Percentiles rank a stretch among this genome's conserved stretches.
phyloP scores from a whole-genome alignment of 1,139 yeast species.

The Saccharomyces hybrid region DNA sequence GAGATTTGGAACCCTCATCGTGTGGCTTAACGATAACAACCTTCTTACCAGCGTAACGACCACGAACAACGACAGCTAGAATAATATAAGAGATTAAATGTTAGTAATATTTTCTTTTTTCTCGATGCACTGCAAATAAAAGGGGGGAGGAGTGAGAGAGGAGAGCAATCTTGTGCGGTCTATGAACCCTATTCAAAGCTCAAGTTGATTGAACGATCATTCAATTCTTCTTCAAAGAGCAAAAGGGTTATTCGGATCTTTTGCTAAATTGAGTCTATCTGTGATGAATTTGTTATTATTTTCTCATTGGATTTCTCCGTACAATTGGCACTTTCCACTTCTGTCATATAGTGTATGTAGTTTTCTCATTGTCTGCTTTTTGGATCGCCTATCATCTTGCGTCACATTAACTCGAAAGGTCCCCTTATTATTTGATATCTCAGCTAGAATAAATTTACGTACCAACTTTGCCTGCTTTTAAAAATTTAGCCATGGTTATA shows the following conservation, averaged over 20 bases:
- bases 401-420: background rate
- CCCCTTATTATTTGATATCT: background rate
- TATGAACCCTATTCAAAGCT: too few relatives aligned
- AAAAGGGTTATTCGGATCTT: too few relatives aligned
- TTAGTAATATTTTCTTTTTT: slow-evolving; percentile 14
- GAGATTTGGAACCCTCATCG: slow-evolving; percentile 98
- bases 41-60: slow-evolving; percentile 99
- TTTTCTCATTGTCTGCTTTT: background rate
- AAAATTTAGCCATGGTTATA: slow-evolving; percentile 1
- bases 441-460: slow-evolving; percentile 4
- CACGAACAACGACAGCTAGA: slow-evolving; percentile 97
- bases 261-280: too few relatives aligned
- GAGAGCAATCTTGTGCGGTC: background rate
- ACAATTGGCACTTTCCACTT: too few relatives aligned
- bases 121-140: background rate
- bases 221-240: too few relatives aligned
- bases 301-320: too few relatives aligned
- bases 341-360: too few relatives aligned
- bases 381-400: background rate
- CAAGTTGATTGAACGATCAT: too few relatives aligned
- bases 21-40: slow-evolving; percentile 98
- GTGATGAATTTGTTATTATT: too few relatives aligned
- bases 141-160: too few relatives aligned
- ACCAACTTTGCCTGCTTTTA: slow-evolving; percentile 5
- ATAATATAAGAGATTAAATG: slow-evolving; percentile 9